These are phyloP conservation scores for Myxozyma kluyveri DNA, from an alignment of 805 yeast genomes.

Conservation along the genomic window DNA sequence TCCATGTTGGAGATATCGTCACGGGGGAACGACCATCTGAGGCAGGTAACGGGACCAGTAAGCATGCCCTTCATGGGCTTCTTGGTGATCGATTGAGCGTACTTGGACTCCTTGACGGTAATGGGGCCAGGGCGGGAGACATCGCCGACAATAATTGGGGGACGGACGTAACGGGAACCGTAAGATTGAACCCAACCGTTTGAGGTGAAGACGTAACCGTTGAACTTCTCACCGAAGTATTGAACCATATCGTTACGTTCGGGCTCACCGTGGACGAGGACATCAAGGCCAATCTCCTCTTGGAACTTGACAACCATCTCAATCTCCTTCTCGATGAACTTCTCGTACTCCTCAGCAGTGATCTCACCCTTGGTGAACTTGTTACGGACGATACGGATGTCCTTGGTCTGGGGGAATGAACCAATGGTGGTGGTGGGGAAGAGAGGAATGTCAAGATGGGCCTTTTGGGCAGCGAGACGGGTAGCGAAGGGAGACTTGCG, in stretches of 20 bases:
- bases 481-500: conserved; percentile 83
- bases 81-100: conserved; percentile 93
- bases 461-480: conserved; percentile 85
- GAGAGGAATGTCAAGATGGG: conserved; percentile 85
- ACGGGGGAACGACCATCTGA: conserved; percentile 99
- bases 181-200: conserved; percentile 99
- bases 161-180: conserved; percentile 99
- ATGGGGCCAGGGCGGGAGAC: conserved; percentile 97
- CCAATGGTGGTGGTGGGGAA: conserved; percentile 99
- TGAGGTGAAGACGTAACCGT: conserved; percentile 96
- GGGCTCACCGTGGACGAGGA: conserved; percentile 99
- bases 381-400: conserved; percentile 97
- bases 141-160: conserved; percentile 99
- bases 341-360: conserved; percentile 90
- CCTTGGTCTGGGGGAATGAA: conserved; percentile 99
- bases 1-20: conserved; percentile 89
- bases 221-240: conserved; percentile 98
- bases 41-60: conserved; percentile 99
- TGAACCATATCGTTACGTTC: conserved; percentile 99
- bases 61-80: conserved; percentile 99
- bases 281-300: conserved; percentile 98
- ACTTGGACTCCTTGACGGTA: conserved; percentile 98
- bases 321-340: conserved; percentile 95
- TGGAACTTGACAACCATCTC: conserved; percentile 96
- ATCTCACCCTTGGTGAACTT: conserved; percentile 96